A percentile compares a stretch with the other conserved stretches of the same genome.
Evolutionary conservation across 208 protist genomes (phyloP).

Genomic region (Tritrichomonas foetus): DNA sequence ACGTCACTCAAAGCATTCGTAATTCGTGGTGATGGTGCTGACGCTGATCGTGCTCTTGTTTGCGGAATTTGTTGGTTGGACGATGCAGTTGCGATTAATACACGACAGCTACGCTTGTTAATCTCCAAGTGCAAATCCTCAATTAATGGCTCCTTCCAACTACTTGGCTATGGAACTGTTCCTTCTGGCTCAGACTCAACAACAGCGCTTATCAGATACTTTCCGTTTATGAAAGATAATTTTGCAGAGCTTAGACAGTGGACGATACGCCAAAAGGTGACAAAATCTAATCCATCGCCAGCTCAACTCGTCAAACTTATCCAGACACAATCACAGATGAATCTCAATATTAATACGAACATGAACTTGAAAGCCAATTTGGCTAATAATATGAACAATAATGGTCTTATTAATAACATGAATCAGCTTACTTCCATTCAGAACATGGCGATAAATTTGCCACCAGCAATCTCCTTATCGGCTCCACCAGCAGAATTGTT

Average conservation of each 20-base stretch:
- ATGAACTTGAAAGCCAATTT: too few species aligned
- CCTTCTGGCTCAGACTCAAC: neutral
- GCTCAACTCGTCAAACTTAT: too few species aligned
- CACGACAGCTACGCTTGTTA: neutral
- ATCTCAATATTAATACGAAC: too few species aligned
- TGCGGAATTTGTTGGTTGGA: neutral
- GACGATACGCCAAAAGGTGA: neutral
- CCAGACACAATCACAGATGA: too few species aligned
- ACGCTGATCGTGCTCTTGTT: neutral
- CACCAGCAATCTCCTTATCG: too few species aligned
- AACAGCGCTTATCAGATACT: neutral
- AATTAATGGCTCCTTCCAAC: constrained; percentile 11
- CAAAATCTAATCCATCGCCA: neutral
- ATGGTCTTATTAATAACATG: too few species aligned
- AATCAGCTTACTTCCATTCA: too few species aligned
- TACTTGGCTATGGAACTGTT: constrained; percentile 13
- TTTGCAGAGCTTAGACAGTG: neutral
- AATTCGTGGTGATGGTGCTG: neutral
- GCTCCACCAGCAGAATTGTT: too few species aligned
- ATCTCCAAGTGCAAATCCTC: constrained; percentile 23
- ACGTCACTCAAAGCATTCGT: neutral
- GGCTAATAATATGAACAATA: too few species aligned
- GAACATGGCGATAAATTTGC: too few species aligned
- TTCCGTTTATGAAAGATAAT: neutral
- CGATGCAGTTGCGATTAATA: constrained; percentile 30